Conservation (phyloP, 495 filamentous ascomycete species). For the Terfezia boudieri region DNA sequence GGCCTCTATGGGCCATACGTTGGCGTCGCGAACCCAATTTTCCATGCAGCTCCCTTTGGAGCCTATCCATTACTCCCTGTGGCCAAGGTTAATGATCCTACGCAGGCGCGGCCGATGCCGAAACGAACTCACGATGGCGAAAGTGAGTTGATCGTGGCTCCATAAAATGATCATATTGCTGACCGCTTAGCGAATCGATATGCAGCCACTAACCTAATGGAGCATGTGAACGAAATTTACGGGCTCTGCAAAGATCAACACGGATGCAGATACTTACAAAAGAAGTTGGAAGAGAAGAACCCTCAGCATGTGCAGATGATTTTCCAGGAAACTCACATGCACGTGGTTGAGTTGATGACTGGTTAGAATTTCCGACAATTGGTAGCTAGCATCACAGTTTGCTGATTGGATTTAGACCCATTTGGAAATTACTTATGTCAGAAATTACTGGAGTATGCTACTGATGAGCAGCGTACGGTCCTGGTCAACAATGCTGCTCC, state of each 20-base stretch:
- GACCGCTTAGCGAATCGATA: slow-evolving; percentile 39
- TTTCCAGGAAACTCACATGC: slow-evolving; percentile 71
- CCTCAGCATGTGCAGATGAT: slow-evolving; percentile 73
- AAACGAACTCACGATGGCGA: slow-evolving; percentile 43
- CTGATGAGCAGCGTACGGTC: slow-evolving; percentile 78
- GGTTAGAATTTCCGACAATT: slow-evolving; percentile 24
- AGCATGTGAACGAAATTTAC: slow-evolving; percentile 61
- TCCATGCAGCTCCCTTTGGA: slow-evolving; percentile 16
- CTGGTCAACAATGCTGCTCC: slow-evolving; percentile 72
- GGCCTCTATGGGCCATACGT: slow-evolving; percentile 16
- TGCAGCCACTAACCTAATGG: slow-evolving; percentile 53
- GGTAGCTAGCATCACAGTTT: no score
- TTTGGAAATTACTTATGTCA: slow-evolving; percentile 98
- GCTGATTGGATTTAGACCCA: slow-evolving; percentile 35
- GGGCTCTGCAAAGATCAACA: slow-evolving; percentile 88
- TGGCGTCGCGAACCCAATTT: slow-evolving; percentile 9
- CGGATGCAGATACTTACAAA: slow-evolving; percentile 84
- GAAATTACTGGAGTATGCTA: slow-evolving; percentile 82
- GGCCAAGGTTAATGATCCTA: slow-evolving; percentile 25
- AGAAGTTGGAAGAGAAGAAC: slow-evolving; percentile 80
- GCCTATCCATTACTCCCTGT: slow-evolving; percentile 9
- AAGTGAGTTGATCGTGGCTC: slow-evolving; percentile 21
- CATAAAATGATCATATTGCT: neutral
- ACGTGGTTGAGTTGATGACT: slow-evolving; percentile 93
- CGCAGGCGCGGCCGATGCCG: slow-evolving; percentile 47